A percentile compares a stretch with the other conserved stretches of the same genome.
Conservation (phyloP, 2,329 filamentous ascomycete species). For the Colletotrichum tropicicola region DNA sequence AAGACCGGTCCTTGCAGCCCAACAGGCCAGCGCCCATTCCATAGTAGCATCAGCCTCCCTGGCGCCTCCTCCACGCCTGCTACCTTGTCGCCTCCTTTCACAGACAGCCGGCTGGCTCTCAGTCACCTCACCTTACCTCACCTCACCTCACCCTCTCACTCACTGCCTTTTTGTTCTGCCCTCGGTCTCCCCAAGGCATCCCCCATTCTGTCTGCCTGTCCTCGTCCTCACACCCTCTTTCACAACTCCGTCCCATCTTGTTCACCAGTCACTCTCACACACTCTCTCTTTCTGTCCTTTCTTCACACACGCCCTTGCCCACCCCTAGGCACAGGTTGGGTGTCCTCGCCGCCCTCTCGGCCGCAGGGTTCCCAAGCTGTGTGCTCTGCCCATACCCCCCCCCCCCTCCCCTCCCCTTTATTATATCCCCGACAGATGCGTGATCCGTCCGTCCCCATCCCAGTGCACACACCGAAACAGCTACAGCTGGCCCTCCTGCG, state of each 20-base stretch:
- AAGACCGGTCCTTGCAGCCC: not conserved
- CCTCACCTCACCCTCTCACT: not conserved
- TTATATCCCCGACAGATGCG: slow-evolving; percentile 41
- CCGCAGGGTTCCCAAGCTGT: slow-evolving; percentile 35
- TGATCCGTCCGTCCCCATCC: slow-evolving; percentile 39
- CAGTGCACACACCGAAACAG: slow-evolving; percentile 41
- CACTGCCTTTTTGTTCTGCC: too few relatives aligned
- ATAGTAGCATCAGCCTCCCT: slow-evolving; percentile 17
- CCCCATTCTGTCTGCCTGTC: too few relatives aligned
- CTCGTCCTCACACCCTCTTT: too few relatives aligned
- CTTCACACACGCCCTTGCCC: too few relatives aligned
- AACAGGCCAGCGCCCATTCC: not conserved
- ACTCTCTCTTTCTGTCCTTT: too few relatives aligned
- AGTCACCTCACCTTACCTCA: not conserved
- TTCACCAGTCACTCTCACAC: too few relatives aligned
- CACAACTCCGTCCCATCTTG: too few relatives aligned
- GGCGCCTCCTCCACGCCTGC: not conserved
- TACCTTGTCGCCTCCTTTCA: too few relatives aligned
- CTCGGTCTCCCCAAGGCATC: too few relatives aligned
- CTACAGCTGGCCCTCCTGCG: slow-evolving; percentile 38
- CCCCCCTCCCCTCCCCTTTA: too few relatives aligned
- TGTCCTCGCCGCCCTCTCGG: not conserved
- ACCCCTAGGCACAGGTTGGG: not conserved
- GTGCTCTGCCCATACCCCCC: slow-evolving; percentile 38
- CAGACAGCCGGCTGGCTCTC: not conserved